Conservation (phyloP, 1,284 basidiomycete species). For the Mycosarcoma mackinlayi region DNA sequence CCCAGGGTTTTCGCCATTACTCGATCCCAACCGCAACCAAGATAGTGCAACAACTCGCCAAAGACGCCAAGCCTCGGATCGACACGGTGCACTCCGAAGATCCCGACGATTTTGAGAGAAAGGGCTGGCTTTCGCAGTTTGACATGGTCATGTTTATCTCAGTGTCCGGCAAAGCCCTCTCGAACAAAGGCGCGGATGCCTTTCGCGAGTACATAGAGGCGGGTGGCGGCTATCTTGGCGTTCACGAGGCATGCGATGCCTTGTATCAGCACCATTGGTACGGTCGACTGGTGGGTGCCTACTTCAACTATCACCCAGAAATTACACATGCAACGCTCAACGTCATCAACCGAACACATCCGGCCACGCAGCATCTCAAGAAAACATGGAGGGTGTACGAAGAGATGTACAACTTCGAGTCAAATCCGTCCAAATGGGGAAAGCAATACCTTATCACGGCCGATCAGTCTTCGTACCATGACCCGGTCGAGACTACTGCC, state of each 20-base stretch:
- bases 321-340: conserved; percentile 42
- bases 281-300: conserved; percentile 52
- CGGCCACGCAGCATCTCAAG: conserved; percentile 48
- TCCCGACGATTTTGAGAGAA: conserved; percentile 46
- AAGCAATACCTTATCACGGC: conserved; percentile 54
- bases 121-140: conserved; percentile 49
- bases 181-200: conserved; percentile 31
- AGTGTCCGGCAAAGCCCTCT: conserved; percentile 53
- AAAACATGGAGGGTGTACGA: conserved; percentile 54
- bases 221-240: conserved; percentile 59
- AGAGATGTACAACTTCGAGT: conserved; percentile 61
- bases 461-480: conserved; percentile 44
- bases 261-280: conserved; percentile 56
- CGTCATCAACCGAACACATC: conserved; percentile 50
- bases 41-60: conserved; percentile 45
- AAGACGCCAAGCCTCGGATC: conserved; percentile 35
- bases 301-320: conserved; percentile 57
- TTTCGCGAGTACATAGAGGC: conserved; percentile 56
- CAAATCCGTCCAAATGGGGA: conserved; percentile 44
- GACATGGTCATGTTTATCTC: conserved; percentile 60
- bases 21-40: conserved; percentile 53
- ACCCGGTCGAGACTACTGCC: conserved; percentile 34
- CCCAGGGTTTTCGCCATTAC: conserved; percentile 54
- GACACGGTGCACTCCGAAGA: conserved; percentile 50
- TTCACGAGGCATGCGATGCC: conserved; percentile 58